Evolutionary conservation across 495 filamentous ascomycete species (phyloP), one percentile per base, ranked within the genome.

Genomic region (Talaromyces proteolyticus): DNA sequence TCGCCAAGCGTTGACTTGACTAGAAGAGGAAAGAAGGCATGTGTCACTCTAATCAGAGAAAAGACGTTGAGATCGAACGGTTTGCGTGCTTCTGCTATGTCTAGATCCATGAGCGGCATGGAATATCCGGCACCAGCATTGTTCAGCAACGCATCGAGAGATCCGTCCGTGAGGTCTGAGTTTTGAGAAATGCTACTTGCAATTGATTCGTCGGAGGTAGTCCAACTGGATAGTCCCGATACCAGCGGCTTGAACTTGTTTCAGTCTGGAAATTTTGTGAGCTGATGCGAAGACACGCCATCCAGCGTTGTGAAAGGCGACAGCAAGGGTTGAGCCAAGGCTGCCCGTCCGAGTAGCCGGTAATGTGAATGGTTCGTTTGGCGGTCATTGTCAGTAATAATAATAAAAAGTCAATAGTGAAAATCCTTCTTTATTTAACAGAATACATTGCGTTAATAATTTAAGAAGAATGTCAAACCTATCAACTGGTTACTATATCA

Each of bases 21-120:
- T 1, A 78, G 55, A 39, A 77, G 47, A 4, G 69, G 70, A 1
- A 60, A 47, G 53, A 75, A 77, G 0, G 66, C 67, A 52, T 72
- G 60, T 5, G 57, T 58, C 26, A 74, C 49, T 11, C 56, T 57
- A 18, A 78, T 26, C 3, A 56, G 40, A 2, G 60, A 62, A 53
- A 57, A 71, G 43, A 74, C 55, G 47, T 78, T 78, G 6, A 67
- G 52, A 39, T 76, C 72, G 54, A 67, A 76, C 16, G 74, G 53
- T 47, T 54, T 50, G 36, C 59, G 66, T 6, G 64, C 66, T 17
- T 60, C 60, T 6, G 52, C 53, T 8, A 73, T 49, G 4, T 64
- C 54, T 8, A 58, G 39, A 39, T 77, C 67, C 8, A 69, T 42
- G 0, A 66, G 41, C 3, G 72, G 72, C 49, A 66, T 57, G 12